Base-by-base conservation (phyloP, 768 basidiomycete genomes). In the Kwoniella europaea region DNA sequence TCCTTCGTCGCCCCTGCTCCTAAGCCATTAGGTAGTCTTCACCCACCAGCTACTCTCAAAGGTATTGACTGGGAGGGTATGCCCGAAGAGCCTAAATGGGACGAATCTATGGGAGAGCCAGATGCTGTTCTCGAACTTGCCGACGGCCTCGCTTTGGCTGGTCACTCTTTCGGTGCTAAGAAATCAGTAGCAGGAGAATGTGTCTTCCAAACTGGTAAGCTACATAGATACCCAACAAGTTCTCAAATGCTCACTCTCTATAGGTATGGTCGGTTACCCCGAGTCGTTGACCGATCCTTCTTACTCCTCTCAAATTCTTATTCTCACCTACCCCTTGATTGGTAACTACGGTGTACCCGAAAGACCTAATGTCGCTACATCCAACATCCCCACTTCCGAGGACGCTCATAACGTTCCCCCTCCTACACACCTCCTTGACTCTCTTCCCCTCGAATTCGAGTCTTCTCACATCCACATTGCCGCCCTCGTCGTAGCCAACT, bases 191-290 rank as follows among this genome's bases (percentile, higher is more conserved):
- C 96, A 18, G 97, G 97, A 77, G 97, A 99, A 88, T 98, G 97
- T 84, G 97, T 99, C 80, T 99, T 99, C 86, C 96, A 98, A 86
- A 99, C 97, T 52, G 97, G 97, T 95, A 80, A 83, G 91, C 76
- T 29, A 44, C 24, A 16, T 42, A 44, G 3, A 50, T 20, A 44
- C 4, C 56, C 56, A 27, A 22, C 15, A 52, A 12, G 58, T n/a
- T 12, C 7, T 35, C 59, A 7, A 46, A 68, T 65, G 57, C 74
- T 73, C 54, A 64, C 69, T 59, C 57, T 46, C 10, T 18, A 64
- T 79, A 99, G 97, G 97, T 67, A 98, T 99, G 96, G 94, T 98
- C 67, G 97, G 97, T 41, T 99, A 99, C 84, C 94, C 93, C 46
- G 97, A 98, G 80, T 98, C 96, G 20, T 86, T 98, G 76, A 99